A percentile compares a stretch with the other conserved stretches of the same genome.
phyloP scores from a whole-genome alignment of 1,284 basidiomycete species.

The Ceratobasidium sp. region DNA sequence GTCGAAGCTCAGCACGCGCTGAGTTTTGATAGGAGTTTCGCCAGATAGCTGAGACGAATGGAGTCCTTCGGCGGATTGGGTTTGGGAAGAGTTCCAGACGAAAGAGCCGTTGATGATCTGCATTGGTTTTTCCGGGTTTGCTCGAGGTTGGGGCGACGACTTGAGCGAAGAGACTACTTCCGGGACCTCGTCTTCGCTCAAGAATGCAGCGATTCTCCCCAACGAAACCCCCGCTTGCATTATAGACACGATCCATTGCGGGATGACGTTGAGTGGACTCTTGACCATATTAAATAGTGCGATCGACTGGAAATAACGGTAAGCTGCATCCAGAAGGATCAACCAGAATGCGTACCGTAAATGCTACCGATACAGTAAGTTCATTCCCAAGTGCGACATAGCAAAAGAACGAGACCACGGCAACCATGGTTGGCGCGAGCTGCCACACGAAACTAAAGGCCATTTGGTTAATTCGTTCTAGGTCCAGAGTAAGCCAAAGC shows the following conservation, averaged over 20 bases:
- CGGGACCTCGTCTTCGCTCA: constrained; percentile 45
- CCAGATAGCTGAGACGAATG: neutral
- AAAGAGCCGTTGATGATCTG: constrained; percentile 76
- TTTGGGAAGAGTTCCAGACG: constrained; percentile 70
- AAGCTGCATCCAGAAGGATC: neutral
- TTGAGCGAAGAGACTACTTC: constrained; percentile 33
- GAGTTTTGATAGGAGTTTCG: neutral
- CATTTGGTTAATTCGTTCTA: constrained; percentile 74
- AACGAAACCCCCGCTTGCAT: constrained; percentile 59
- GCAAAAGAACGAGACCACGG: constrained; percentile 74
- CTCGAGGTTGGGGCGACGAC: constrained; percentile 16
- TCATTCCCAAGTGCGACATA: constrained; percentile 75
- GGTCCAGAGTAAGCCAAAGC: constrained; percentile 17
- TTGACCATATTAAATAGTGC: constrained; percentile 70
- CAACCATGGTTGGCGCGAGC: constrained; percentile 75
- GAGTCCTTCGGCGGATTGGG: constrained; percentile 29
- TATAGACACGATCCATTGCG: constrained; percentile 73
- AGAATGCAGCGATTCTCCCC: constrained; percentile 36
- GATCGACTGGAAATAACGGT: constrained; percentile 65
- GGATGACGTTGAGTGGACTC: constrained; percentile 77
- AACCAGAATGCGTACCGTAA: constrained; percentile 66
- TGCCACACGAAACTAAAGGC: constrained; percentile 75
- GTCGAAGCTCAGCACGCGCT: constrained; percentile 58
- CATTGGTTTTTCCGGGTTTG: constrained; percentile 61
- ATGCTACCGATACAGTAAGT: constrained; percentile 75